These are phyloP conservation scores for Vigna reflexopilosa DNA, from an alignment of 306 rosid species.

Conservation along the genomic window DNA sequence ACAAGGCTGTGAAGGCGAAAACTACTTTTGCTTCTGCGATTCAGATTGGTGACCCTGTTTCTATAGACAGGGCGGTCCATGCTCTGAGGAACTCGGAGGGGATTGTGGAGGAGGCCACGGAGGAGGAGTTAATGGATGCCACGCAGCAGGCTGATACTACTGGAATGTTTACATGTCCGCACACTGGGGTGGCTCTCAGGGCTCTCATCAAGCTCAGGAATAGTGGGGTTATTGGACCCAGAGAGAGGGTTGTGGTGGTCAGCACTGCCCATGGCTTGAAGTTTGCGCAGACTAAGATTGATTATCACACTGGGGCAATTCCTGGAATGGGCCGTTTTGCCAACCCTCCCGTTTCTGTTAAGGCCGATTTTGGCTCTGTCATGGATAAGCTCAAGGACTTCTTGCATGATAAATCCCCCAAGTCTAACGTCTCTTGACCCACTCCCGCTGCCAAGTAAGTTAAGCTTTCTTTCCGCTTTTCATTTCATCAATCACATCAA, in stretches of 20 bases:
- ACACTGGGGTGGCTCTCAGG: conserved; percentile 79
- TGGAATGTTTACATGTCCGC: conserved; percentile 90
- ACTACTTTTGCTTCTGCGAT: conserved; percentile 82
- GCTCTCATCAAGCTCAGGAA: conserved; percentile 76
- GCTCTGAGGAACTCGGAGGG: conserved; percentile 72
- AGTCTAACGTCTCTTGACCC: neutral
- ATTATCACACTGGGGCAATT: conserved; percentile 45
- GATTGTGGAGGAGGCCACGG: conserved; percentile 86
- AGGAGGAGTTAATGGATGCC: conserved; percentile 86
- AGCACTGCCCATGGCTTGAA: conserved; percentile 92
- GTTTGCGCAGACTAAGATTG: conserved; percentile 60
- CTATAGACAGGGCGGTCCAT: conserved; percentile 77
- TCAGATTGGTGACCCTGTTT: conserved; percentile 92
- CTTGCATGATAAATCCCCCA: conserved; percentile 21
- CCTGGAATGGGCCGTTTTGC: conserved; percentile 44
- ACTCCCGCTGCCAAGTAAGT: neutral
- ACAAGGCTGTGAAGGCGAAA: conserved; percentile 61
- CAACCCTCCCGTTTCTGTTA: conserved; percentile 43
- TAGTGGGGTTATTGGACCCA: conserved; percentile 59
- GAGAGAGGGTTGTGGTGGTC: conserved; percentile 80
- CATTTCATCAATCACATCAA: too few species aligned
- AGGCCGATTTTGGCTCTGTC: conserved; percentile 51
- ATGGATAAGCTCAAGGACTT: conserved; percentile 52
- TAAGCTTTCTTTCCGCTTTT: too few species aligned
- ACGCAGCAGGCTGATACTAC: conserved; percentile 83